A percentile compares a stretch with the other conserved stretches of the same genome.
These are phyloP conservation scores for Phytophthora europaea DNA, from an alignment of 352 stramenopile genomes.

Conservation along the genomic window DNA sequence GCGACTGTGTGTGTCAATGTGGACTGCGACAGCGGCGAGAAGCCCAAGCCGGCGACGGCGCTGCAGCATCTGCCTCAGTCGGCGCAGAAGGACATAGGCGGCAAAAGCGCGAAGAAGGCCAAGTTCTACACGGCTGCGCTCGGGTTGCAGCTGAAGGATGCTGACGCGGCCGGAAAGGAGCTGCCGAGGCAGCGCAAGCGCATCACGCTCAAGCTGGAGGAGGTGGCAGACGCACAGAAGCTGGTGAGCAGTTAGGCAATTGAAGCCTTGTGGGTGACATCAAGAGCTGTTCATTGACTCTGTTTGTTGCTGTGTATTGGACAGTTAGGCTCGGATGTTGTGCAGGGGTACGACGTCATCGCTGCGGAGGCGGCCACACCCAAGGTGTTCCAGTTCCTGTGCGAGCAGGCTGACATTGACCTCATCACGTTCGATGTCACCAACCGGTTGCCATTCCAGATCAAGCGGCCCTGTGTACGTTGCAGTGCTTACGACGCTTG, in stretches of 20 bases:
- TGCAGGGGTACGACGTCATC: constrained; percentile 86
- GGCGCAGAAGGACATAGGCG: constrained; percentile 40
- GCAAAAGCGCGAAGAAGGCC: constrained; percentile 69
- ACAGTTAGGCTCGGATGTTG: constrained; percentile 58
- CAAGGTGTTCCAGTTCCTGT: constrained; percentile 89
- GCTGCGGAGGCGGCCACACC: constrained; percentile 66
- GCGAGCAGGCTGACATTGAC: constrained; percentile 82
- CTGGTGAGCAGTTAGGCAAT: constrained; percentile 48
- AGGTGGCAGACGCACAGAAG: constrained; percentile 68
- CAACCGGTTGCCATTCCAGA: constrained; percentile 80
- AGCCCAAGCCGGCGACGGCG: constrained; percentile 58
- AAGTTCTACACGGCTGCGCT: constrained; percentile 66
- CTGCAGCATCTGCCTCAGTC: constrained; percentile 46
- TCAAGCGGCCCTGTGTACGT: constrained; percentile 79
- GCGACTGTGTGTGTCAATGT: constrained; percentile 68
- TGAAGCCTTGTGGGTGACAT: background rate
- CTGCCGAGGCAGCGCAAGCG: constrained; percentile 70
- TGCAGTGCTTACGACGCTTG: constrained; percentile 15
- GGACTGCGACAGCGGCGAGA: constrained; percentile 59
- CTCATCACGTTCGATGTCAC: constrained; percentile 87
- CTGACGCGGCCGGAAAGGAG: constrained; percentile 18
- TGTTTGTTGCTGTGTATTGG: background rate
- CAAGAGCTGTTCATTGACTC: background rate
- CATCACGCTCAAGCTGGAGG: constrained; percentile 81
- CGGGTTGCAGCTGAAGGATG: constrained; percentile 51